Evolutionary conservation across 2,329 filamentous ascomycete genomes (phyloP).

Genomic region (Fusarium sp.): DNA sequence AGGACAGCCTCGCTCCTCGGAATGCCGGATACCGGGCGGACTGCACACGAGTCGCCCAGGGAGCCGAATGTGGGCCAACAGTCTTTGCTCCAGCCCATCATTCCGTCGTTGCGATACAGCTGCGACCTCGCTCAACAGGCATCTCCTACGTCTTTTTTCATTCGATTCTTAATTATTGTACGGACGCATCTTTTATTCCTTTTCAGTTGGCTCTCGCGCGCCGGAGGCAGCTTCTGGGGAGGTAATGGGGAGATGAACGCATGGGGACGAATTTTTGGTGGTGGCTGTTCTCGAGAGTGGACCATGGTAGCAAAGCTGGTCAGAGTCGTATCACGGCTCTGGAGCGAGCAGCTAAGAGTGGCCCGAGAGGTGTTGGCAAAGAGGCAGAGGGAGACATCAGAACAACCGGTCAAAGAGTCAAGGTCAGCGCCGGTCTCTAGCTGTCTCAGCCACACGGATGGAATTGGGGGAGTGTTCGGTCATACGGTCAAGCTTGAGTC

Average conservation of each 20-base stretch:
- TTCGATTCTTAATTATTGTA: conserved; percentile 40
- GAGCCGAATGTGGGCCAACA: conserved; percentile 22
- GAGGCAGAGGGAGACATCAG: conserved; percentile 4
- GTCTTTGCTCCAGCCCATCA: conserved; percentile 10
- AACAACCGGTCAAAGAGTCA: conserved; percentile 20
- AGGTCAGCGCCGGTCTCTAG: conserved; percentile 25
- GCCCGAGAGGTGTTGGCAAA: conserved; percentile 7
- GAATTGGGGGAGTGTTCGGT: conserved; percentile 7
- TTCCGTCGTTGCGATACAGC: conserved; percentile 54
- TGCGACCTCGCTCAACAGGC: conserved; percentile 46
- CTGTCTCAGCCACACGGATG: conserved; percentile 11
- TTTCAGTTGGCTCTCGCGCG: conserved; percentile 43
- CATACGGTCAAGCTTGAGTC: conserved; percentile 1
- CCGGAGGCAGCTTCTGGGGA: conserved; percentile 53
- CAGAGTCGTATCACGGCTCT: neutral
- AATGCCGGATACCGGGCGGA: conserved; percentile 23
- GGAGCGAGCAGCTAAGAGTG: conserved; percentile 2
- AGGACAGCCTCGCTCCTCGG: conserved; percentile 18
- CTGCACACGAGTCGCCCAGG: conserved; percentile 29
- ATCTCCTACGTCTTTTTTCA: conserved; percentile 46
- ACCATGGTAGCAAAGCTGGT: neutral
- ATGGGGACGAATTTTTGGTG: conserved; percentile 2
- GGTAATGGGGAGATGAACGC: conserved; percentile 37
- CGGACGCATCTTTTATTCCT: conserved; percentile 38
- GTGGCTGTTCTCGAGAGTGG: conserved; percentile 14